These are phyloP conservation scores for Mortierella claussenii DNA, from an alignment of 192 early-diverging fungal species.

Conservation along the genomic window DNA sequence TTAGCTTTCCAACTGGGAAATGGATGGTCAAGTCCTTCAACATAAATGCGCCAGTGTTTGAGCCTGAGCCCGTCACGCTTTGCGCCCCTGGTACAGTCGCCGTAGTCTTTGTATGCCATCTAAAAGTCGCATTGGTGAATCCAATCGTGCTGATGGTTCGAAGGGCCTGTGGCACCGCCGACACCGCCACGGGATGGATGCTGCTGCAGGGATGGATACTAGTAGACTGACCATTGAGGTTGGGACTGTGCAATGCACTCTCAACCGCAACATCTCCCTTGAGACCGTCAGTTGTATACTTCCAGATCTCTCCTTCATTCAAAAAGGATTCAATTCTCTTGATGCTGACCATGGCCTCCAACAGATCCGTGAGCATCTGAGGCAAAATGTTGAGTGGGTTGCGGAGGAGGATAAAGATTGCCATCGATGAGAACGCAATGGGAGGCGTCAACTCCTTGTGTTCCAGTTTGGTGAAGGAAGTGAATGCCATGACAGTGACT, in stretches of 20 bases:
- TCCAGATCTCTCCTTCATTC: slow-evolving; percentile 76
- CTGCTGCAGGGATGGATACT: too few species aligned
- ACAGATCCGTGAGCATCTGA: slow-evolving; percentile 42
- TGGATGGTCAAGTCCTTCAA: slow-evolving; percentile 56
- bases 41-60: slow-evolving; percentile 49
- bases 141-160: slow-evolving; percentile 22
- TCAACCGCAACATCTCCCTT: not conserved
- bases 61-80: not conserved
- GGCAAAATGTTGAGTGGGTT: slow-evolving; percentile 58
- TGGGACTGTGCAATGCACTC: slow-evolving; percentile 3
- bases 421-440: slow-evolving; percentile 75
- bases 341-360: slow-evolving; percentile 57
- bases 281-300: slow-evolving; percentile 28
- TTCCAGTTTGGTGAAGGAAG: slow-evolving; percentile 66
- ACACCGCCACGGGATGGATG: too few species aligned
- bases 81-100: not conserved
- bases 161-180: not conserved
- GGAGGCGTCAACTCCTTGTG: slow-evolving; percentile 68
- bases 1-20: slow-evolving; percentile 60
- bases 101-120: slow-evolving; percentile 34
- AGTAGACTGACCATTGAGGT: too few species aligned
- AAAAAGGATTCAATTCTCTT: slow-evolving; percentile 79
- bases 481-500: slow-evolving; percentile 69
- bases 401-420: slow-evolving; percentile 67
- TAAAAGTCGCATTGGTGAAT: slow-evolving; percentile 32